These are phyloP conservation scores for Neurospora sp. DNA, from an alignment of 495 filamentous ascomycete species.

Conservation along the genomic window DNA sequence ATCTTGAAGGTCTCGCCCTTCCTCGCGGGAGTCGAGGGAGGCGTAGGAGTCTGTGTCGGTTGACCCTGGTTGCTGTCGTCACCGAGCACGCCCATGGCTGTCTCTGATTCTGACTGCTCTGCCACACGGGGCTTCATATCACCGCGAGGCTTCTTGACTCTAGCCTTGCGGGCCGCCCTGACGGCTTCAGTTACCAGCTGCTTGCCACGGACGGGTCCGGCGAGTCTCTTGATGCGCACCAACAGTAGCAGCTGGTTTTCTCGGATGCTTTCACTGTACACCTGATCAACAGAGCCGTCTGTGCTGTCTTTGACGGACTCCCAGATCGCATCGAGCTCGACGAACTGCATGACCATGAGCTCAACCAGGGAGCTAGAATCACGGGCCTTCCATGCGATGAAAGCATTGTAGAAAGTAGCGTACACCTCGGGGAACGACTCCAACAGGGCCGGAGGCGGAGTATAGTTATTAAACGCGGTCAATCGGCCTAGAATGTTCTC, in stretches of 20 bases:
- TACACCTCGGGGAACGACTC: conserved; percentile 61
- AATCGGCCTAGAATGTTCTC: conserved; percentile 61
- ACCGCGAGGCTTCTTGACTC: conserved; percentile 57
- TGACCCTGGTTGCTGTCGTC: conserved; percentile 22
- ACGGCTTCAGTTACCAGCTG: conserved; percentile 74
- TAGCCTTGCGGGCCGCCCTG: conserved; percentile 62
- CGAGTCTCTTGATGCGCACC: conserved; percentile 79
- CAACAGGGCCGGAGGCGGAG: conserved; percentile 48
- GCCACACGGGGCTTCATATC: conserved; percentile 60
- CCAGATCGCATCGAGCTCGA: conserved; percentile 92
- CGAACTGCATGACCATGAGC: conserved; percentile 92
- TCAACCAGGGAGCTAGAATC: conserved; percentile 84
- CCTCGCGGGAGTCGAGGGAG: conserved; percentile 28
- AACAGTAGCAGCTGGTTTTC: conserved; percentile 88
- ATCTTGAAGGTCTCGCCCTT: conserved; percentile 27
- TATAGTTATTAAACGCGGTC: conserved; percentile 41
- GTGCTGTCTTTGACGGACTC: conserved; percentile 89
- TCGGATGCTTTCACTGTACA: conserved; percentile 86
- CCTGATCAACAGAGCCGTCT: conserved; percentile 72
- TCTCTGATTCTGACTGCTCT: conserved; percentile 30
- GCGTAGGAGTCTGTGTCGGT: conserved; percentile 31
- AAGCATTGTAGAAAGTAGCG: conserved; percentile 78
- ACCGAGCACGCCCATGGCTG: conserved; percentile 27
- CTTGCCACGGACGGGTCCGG: conserved; percentile 72
- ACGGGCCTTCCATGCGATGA: conserved; percentile 89